Evolutionary conservation across 805 yeast species (phyloP), one percentile per base, ranked within the genome.

Genomic region (Cyberlindnera veronae): DNA sequence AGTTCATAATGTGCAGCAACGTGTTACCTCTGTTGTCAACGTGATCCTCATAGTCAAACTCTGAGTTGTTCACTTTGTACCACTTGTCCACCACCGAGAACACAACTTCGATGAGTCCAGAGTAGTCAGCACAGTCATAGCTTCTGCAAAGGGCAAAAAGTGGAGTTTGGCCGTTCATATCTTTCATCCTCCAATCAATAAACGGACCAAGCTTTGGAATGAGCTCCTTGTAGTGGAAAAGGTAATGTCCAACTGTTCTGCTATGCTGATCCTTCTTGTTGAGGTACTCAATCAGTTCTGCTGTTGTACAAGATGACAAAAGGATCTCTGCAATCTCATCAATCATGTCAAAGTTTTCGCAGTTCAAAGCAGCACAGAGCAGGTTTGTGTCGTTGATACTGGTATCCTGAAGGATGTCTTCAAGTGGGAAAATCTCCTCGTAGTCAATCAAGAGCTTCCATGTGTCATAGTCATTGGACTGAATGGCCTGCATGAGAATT

Each of bases 1-100:
- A 71, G 36, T 75, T 73, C 22, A 87, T 64, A 3, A 84, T 72
- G 61, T 91, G 98, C 23, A 91, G 63, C 3, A 91, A 55, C 0
- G 93, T 79, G 55, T 89, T 88, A 0, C 91, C 91, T 40, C 76
- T 72, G 17, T 58, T 61, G 55, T 91, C 97, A 7, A 77, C 64
- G 55, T 91, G 97, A 21, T 77, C 80, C 32, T 66, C 66, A 45
- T 74, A 72, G 44, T 74, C 66, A 35, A 79, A 67, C 1, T 38
- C 32, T 4, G 54, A 51, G 3, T 49, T 41, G 22, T 62, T 58
- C 0, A 35, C 41, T 6, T 31, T 20, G 40, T 74, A 74, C 74
- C 80, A 76, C 18, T 55, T 48, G 3, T 54, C 46, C 0, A 75
- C 77, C 13, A 69, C 62, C 1, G 55, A 46, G 38, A 83, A 69